Evolutionary conservation across 1,139 yeast genomes (phyloP).

Genomic region (Saccharomyces uvarum): DNA sequence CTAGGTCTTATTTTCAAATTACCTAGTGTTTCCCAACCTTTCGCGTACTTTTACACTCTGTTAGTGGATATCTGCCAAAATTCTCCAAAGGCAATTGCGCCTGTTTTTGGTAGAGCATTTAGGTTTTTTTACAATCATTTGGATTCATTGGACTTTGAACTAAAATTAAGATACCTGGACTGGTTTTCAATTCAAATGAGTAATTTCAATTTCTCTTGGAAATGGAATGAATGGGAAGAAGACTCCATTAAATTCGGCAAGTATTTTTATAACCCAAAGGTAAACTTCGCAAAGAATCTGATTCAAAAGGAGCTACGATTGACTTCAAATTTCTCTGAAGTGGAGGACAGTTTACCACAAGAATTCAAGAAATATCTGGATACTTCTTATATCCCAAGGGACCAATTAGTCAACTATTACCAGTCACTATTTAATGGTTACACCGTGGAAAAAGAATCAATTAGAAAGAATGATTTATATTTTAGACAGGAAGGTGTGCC

Average conservation of each 20-base stretch:
- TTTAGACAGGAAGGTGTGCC: constrained; percentile 33
- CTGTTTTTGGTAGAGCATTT: constrained; percentile 90
- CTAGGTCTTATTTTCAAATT: constrained; percentile 69
- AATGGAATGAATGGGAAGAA: constrained; percentile 90
- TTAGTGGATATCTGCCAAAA: constrained; percentile 79
- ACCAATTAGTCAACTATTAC: constrained; percentile 34
- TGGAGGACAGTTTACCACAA: constrained; percentile 66
- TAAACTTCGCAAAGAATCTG: constrained; percentile 66
- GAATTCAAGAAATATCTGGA: constrained; percentile 65
- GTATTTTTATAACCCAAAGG: constrained; percentile 57
- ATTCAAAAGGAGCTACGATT: constrained; percentile 78
- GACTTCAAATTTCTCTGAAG: constrained; percentile 58
- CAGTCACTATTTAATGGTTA: constrained; percentile 26
- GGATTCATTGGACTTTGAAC: constrained; percentile 65
- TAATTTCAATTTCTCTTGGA: constrained; percentile 94
- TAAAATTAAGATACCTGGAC: constrained; percentile 65
- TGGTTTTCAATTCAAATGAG: constrained; percentile 94
- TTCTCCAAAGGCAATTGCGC: constrained; percentile 88
- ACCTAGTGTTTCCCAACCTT: constrained; percentile 59
- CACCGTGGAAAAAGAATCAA: constrained; percentile 24
- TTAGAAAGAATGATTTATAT: constrained; percentile 28
- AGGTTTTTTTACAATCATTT: constrained; percentile 70
- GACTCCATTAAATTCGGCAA: constrained; percentile 40
- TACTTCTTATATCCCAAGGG: constrained; percentile 37
- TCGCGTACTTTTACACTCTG: constrained; percentile 78